Base-by-base conservation (phyloP, 164 flowering plant genomes). In the Macadamia tetraphylla region DNA sequence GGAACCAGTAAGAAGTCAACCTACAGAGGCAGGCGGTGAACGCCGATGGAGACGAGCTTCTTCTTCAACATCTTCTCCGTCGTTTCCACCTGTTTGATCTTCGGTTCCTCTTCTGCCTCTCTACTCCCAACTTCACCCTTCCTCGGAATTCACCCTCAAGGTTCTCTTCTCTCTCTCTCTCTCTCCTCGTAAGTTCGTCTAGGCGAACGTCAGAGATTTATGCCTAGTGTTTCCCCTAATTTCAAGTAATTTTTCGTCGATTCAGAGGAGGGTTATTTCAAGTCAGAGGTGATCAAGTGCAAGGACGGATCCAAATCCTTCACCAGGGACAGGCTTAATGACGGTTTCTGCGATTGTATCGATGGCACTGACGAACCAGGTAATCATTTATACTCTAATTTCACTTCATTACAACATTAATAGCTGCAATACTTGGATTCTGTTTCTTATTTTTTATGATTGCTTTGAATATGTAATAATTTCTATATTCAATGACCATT, bases 351-450 rank as follows among this genome's bases (percentile, higher is more conserved):
- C 49, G 97, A 90, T 64, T 92, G 96, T 67, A 49, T 68, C 30
- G 96, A 90, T 66, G 97, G 94, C 42, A 85, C 97, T 30, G 97
- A 92, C 65, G 97, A 92, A 73, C 97, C 96, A 2, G 96, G 94
- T 92, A 79, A 53, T 1, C 7, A 46, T 4, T 29, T 9, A 49
- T 62, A 52, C 63, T 60, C 58, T 49, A 58, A 29, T 14, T 46
- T 29, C 17, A 29, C 12, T 23, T 60, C 17, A 8, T 14, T 60
- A 8, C 40, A 6, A 53, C 12, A 1, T 13, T 32, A 17, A 18
- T 43, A 35, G 40, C 40, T 23, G 10, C 14, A 53, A 14, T 12
- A 53, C 3, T 14, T 53, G 18, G n/a, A 14, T 17, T 53, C 14
- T 53, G 13, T 53, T 53, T 53, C 48, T 46, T 35, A 29, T 30